Evolutionary conservation across 2,329 filamentous ascomycete genomes (phyloP), one percentile per base, ranked within the genome.

Genomic region (Sporothrix phasma): DNA sequence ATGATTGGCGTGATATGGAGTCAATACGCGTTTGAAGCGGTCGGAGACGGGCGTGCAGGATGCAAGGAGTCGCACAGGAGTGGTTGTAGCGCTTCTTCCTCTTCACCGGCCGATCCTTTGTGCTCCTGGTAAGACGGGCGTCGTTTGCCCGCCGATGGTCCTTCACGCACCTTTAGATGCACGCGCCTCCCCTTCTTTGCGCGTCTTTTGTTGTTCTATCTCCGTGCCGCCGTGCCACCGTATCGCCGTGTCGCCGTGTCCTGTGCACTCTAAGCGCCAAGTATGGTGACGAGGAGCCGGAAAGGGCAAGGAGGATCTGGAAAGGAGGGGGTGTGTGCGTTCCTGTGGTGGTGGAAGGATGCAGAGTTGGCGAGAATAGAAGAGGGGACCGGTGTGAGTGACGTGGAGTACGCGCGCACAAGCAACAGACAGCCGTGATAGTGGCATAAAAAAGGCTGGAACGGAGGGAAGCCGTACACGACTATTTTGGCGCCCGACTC

Each of bases 201-300:
- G 29, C n/a, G 51, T 56, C 29, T 34, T 47, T 39, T 56, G 29
- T 53, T n/a, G n/a, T 39, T 8, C 19, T 13, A 31, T 56, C n/a
- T n/a, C n/a, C n/a, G n/a, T n/a, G n/a, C n/a, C n/a, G n/a, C n/a
- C n/a, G n/a, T n/a, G n/a, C n/a, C n/a, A n/a, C n/a, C n/a, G n/a
- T n/a, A n/a, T n/a, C n/a, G n/a, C n/a, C 51, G 31, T 56, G 31
- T 39, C 31, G 51, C 22, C 43, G 19, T 49, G 31, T 29, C 22
- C 31, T 13, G 39, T 51, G 46, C 59, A 17, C 29, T 15, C 10
- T 61, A 61, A 51, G 59, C 59, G 59, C 59, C 46, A 61, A 24
- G 58, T 43, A 29, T 47, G n/a, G 26, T 10, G 24, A 19, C 4
- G 15, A 11, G 17, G n/a, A 1, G 22, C 22, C 51, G 26, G n/a